phyloP scores from a whole-genome alignment of 1,139 yeast genomes.

The Geotrichum siamense region DNA sequence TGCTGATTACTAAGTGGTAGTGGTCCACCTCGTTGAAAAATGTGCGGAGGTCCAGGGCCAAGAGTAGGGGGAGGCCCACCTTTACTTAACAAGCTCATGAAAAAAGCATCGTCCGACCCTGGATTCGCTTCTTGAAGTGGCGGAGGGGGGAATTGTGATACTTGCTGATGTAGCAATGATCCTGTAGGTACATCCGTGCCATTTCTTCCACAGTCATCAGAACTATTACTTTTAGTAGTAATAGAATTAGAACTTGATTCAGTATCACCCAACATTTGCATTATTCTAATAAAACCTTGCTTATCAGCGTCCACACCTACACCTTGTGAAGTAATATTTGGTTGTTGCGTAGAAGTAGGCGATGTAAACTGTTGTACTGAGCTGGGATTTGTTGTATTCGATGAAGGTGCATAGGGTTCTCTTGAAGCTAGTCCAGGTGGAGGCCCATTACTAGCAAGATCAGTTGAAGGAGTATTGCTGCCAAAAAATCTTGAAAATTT shows the following conservation, averaged over 20 bases:
- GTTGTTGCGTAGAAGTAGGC: not conserved
- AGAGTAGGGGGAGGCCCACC: not conserved
- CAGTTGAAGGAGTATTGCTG: conserved; percentile 10
- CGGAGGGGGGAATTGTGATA: not conserved
- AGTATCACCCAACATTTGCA: conserved; percentile 30
- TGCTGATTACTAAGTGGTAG: conserved; percentile 2
- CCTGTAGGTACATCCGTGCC: not conserved
- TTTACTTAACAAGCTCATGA: conserved; percentile 14
- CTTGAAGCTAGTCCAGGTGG: conserved; percentile 11
- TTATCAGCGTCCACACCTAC: conserved; percentile 25
- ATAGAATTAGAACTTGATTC: conserved; percentile 3
- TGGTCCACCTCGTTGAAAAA: not conserved
- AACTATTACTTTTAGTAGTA: not conserved
- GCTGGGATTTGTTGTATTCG: not conserved
- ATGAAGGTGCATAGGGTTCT: not conserved
- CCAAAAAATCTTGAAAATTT: conserved; percentile 27
- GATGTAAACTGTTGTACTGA: conserved; percentile 1
- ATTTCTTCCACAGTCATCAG: not conserved
- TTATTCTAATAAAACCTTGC: conserved; percentile 32
- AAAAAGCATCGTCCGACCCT: conserved; percentile 15
- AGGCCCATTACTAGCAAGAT: conserved; percentile 7
- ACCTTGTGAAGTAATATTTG: not conserved
- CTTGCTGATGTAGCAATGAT: not conserved
- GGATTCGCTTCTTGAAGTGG: not conserved
- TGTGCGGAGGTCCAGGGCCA: not conserved